Conservation (phyloP, 257 asterid species). For the Ilex aquifolium region DNA sequence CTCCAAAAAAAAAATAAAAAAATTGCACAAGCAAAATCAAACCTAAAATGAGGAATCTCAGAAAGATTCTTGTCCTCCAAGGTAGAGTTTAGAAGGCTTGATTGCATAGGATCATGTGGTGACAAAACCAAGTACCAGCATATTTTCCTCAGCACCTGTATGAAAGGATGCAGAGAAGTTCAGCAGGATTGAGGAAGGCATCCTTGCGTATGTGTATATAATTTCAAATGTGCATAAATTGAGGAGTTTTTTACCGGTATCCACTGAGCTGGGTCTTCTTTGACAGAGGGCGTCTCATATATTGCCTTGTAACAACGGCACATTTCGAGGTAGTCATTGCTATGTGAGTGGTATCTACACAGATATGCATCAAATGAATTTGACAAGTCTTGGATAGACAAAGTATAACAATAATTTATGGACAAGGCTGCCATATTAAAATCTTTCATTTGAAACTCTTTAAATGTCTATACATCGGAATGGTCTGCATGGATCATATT, state of each 20-base stretch:
- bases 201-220: background rate
- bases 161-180: background rate
- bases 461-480: too few relatives aligned
- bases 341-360: constrained; percentile 71
- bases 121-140: constrained; percentile 92
- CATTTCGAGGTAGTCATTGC: constrained; percentile 90
- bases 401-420: too few relatives aligned
- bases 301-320: constrained; percentile 95
- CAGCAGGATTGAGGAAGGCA: background rate
- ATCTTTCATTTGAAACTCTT: too few relatives aligned
- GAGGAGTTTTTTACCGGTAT: constrained; percentile 49
- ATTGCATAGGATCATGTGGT: constrained; percentile 94
- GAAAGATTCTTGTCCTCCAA: constrained; percentile 91
- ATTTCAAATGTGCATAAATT: background rate
- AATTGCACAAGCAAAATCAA: background rate
- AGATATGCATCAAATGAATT: too few relatives aligned
- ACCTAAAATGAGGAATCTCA: constrained; percentile 90
- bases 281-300: constrained; percentile 86
- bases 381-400: too few relatives aligned
- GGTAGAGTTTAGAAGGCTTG: constrained; percentile 92
- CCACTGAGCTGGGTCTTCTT: constrained; percentile 83
- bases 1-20: background rate
- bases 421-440: too few relatives aligned
- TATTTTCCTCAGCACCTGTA: constrained; percentile 87
- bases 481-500: too few relatives aligned